Conservation (phyloP, 495 filamentous ascomycete species). For the Aspergillus campestris region DNA sequence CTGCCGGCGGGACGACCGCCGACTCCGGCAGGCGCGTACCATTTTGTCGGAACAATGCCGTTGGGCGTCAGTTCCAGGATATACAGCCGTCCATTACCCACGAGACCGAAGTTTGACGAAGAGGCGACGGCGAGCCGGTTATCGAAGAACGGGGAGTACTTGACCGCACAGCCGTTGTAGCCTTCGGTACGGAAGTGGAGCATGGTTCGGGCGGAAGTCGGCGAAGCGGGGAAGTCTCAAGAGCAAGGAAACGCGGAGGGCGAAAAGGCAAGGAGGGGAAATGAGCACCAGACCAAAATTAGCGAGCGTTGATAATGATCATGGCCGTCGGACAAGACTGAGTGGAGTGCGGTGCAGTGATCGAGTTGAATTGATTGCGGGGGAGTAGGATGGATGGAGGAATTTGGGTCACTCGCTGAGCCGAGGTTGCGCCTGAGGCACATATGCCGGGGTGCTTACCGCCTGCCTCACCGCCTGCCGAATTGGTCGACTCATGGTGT, state of each 20-base stretch:
- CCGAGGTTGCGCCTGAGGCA: too few relatives aligned
- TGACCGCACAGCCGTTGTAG: slow-evolving; percentile 89
- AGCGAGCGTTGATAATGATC: too few relatives aligned
- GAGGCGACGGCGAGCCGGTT: slow-evolving; percentile 80
- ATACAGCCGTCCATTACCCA: slow-evolving; percentile 87
- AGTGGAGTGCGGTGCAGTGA: too few relatives aligned
- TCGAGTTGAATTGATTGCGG: background rate
- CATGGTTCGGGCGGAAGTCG: slow-evolving; percentile 42
- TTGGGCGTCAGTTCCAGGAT: slow-evolving; percentile 70
- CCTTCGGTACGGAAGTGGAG: slow-evolving; percentile 87
- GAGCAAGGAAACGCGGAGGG: too few relatives aligned
- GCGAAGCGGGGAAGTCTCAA: background rate
- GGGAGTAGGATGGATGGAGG: background rate
- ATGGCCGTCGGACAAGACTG: too few relatives aligned
- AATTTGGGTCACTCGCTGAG: background rate
- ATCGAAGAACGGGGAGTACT: slow-evolving; percentile 98
- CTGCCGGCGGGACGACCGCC: background rate
- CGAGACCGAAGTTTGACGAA: slow-evolving; percentile 88
- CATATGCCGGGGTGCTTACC: too few relatives aligned
- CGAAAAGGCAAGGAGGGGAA: too few relatives aligned
- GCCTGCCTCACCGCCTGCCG: too few relatives aligned
- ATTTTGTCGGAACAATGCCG: slow-evolving; percentile 77
- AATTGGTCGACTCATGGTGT: too few relatives aligned
- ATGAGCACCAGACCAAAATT: too few relatives aligned
- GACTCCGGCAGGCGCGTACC: slow-evolving; percentile 26